These are phyloP conservation scores for Alternaria conjuncta DNA, from an alignment of 2,329 filamentous ascomycete genomes.

Conservation along the genomic window DNA sequence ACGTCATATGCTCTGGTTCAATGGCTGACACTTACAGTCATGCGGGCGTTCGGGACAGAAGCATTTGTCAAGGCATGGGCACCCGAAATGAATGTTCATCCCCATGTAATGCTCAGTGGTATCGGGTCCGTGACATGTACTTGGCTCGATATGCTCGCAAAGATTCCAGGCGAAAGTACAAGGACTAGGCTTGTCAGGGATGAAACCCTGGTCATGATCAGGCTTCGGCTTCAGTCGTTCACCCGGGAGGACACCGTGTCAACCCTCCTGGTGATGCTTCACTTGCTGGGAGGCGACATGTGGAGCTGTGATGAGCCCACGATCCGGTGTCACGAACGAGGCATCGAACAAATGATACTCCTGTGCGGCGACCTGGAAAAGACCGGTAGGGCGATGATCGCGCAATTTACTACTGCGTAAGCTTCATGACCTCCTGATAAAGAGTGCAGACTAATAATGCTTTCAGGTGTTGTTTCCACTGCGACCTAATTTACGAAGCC, in stretches of 20 bases:
- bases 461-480: constrained; percentile 30
- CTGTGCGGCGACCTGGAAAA: constrained; percentile 30
- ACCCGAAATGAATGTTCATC: constrained; percentile 32
- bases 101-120: constrained; percentile 34
- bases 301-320: constrained; percentile 39
- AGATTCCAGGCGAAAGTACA: constrained; percentile 30
- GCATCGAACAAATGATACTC: constrained; percentile 31
- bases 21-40: constrained; percentile 14
- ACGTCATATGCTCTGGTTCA: too few relatives aligned
- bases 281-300: constrained; percentile 40
- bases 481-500: constrained; percentile 38
- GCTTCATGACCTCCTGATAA: neutral
- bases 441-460: constrained; percentile 8
- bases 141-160: constrained; percentile 38
- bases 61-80: constrained; percentile 34
- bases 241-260: constrained; percentile 22
- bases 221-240: constrained; percentile 14
- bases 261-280: constrained; percentile 39
- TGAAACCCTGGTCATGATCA: constrained; percentile 37
- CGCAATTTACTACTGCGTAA: constrained; percentile 32
- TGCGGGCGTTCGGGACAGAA: constrained; percentile 30
- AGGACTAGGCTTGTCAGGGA: constrained; percentile 33
- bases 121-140: constrained; percentile 28
- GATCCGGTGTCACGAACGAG: constrained; percentile 30
- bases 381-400: constrained; percentile 23